Percentiles rank a stretch among this genome's conserved stretches.
Conservation (phyloP, 345 rosid genomes). For the Microcos paniculata region DNA sequence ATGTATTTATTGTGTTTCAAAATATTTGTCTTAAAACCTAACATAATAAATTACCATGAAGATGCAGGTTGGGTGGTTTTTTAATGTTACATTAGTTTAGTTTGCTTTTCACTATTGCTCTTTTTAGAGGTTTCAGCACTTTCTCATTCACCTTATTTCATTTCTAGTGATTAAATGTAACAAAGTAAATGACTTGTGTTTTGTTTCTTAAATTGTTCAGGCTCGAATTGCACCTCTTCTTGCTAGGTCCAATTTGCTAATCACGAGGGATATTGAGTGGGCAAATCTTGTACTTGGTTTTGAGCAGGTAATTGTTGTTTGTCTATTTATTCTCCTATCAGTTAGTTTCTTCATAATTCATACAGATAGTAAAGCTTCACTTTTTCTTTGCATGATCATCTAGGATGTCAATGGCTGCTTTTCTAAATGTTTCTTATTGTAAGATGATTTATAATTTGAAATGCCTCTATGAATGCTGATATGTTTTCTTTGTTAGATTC, state of each 20-base stretch:
- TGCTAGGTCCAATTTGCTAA: constrained; percentile 88
- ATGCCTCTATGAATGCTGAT: neutral
- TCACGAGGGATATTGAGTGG: constrained; percentile 99
- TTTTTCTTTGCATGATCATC: neutral
- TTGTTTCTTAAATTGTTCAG: constrained; percentile 33
- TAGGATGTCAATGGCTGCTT: neutral
- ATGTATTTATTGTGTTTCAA: neutral
- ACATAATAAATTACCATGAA: neutral
- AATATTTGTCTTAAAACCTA: neutral
- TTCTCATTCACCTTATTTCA: neutral
- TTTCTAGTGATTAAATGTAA: neutral
- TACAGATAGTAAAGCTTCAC: neutral
- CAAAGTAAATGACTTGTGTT: neutral
- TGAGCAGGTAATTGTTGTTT: constrained; percentile 65
- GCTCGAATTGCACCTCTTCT: constrained; percentile 73
- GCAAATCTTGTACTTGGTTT: constrained; percentile 93
- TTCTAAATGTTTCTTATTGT: neutral
- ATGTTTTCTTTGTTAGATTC: neutral
- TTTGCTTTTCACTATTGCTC: neutral
- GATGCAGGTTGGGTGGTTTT: neutral
- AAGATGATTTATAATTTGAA: neutral
- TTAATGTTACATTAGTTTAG: neutral
- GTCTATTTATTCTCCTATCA: too few relatives aligned
- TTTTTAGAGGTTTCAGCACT: neutral
- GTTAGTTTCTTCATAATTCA: neutral